phyloP scores from a whole-genome alignment of 1,139 yeast genomes.

The Magnusiomyces starmeri region DNA sequence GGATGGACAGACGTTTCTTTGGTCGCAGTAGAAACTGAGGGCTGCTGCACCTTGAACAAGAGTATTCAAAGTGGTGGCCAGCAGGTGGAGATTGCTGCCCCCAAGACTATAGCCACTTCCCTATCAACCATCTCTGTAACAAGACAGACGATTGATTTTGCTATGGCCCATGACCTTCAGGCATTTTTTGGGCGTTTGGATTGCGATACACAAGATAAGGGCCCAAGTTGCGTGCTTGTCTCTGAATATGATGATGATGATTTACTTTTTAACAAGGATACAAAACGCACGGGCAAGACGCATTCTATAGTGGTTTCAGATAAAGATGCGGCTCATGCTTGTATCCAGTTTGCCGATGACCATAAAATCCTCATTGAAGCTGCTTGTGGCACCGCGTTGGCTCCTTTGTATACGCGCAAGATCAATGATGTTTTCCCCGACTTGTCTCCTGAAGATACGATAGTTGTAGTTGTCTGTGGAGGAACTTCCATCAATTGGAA shows the following conservation, averaged over 20 bases:
- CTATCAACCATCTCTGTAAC: conserved; percentile 56
- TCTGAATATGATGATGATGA: background rate
- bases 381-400: conserved; percentile 67
- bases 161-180: conserved; percentile 26
- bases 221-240: no score
- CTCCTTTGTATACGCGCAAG: conserved; percentile 40
- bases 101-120: conserved; percentile 54
- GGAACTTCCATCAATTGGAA: conserved; percentile 30
- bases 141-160: conserved; percentile 42
- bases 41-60: conserved; percentile 50
- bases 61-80: conserved; percentile 40
- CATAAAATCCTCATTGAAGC: conserved; percentile 56
- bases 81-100: conserved; percentile 39
- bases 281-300: conserved; percentile 31
- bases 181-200: background rate
- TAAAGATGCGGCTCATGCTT: conserved; percentile 42
- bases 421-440: conserved; percentile 25
- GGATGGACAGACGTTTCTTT: conserved; percentile 41
- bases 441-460: conserved; percentile 22
- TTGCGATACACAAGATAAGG: background rate
- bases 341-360: conserved; percentile 45
- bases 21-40: conserved; percentile 58
- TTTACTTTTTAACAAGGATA: conserved; percentile 17
- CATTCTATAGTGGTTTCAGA: conserved; percentile 48
- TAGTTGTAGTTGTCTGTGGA: conserved; percentile 33